phyloP scores from a whole-genome alignment of 1,139 yeast genomes.

The Saccharomycopsis crataegensis region DNA sequence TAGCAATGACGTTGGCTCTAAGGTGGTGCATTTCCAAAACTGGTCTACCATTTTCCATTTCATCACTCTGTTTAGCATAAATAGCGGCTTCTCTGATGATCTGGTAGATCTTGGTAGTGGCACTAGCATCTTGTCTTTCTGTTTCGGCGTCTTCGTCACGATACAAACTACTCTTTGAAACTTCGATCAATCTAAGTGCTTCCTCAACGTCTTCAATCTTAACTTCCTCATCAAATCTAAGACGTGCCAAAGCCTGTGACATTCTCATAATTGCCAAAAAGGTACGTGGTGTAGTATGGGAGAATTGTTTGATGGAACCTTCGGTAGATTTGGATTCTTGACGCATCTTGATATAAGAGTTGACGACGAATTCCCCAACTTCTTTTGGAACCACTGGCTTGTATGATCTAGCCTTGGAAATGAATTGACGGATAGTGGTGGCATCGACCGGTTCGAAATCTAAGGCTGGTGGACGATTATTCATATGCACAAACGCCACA shows the following conservation, averaged over 20 bases:
- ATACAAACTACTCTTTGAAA: slow-evolving; percentile 75
- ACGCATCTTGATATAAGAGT: slow-evolving; percentile 82
- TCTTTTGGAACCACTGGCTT: slow-evolving; percentile 84
- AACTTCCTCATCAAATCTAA: slow-evolving; percentile 72
- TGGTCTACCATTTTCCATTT: slow-evolving; percentile 29
- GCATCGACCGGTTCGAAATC: slow-evolving; percentile 75
- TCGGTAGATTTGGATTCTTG: slow-evolving; percentile 80
- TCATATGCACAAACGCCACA: slow-evolving; percentile 94
- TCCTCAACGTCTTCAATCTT: slow-evolving; percentile 85
- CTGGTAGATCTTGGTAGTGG: slow-evolving; percentile 53
- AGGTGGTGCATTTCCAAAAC: slow-evolving; percentile 45
- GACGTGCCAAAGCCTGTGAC: slow-evolving; percentile 90
- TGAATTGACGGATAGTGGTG: slow-evolving; percentile 74
- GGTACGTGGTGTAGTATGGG: slow-evolving; percentile 94
- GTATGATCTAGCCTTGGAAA: slow-evolving; percentile 76
- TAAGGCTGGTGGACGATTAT: slow-evolving; percentile 70
- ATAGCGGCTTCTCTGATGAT: slow-evolving; percentile 47
- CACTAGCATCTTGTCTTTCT: slow-evolving; percentile 40
- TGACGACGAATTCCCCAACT: slow-evolving; percentile 83
- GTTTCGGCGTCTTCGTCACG: slow-evolving; percentile 37
- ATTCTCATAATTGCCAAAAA: slow-evolving; percentile 84
- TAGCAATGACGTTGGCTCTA: slow-evolving; percentile 64
- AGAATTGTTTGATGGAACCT: slow-evolving; percentile 69
- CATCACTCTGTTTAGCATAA: slow-evolving; percentile 35
- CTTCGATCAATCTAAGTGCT: slow-evolving; percentile 79